A percentile compares a stretch with the other conserved stretches of the same genome.
These are phyloP conservation scores for Corchorus olitorius DNA, from an alignment of 345 rosid genomes.

Conservation along the genomic window DNA sequence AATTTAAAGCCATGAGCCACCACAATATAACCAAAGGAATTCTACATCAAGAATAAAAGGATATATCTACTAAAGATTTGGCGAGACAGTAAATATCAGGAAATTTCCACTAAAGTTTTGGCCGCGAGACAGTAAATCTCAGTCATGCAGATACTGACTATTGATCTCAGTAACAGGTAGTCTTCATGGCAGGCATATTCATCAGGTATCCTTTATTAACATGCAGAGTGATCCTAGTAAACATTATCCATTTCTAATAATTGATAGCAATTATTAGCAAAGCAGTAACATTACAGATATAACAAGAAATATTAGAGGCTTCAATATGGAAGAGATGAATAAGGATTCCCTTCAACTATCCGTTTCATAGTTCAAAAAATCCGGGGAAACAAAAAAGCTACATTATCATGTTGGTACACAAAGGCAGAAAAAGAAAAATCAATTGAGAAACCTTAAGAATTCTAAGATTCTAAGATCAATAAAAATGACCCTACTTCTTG, in stretches of 20 bases:
- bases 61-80: too few species aligned
- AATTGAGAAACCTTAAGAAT: constrained; percentile 3
- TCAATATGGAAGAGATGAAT: not conserved
- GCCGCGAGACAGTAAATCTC: too few species aligned
- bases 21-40: not conserved
- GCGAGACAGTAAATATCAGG: too few species aligned
- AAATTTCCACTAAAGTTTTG: not conserved
- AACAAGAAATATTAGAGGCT: not conserved
- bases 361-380: constrained; percentile 10
- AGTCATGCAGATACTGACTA: too few species aligned
- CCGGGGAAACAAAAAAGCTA: not conserved
- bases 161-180: too few species aligned
- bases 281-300: not conserved
- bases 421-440: not conserved
- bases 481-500: constrained; percentile 49
- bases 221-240: too few species aligned
- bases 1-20: not conserved
- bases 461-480: constrained; percentile 10
- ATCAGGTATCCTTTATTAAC: too few species aligned
- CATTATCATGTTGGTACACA: constrained; percentile 5
- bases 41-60: not conserved
- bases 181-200: too few species aligned
- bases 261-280: not conserved
- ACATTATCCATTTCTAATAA: too few species aligned
- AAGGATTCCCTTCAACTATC: not conserved